Evolutionary conservation across 768 basidiomycete species (phyloP).

Genomic region (Amanita pseudoporphyria): DNA sequence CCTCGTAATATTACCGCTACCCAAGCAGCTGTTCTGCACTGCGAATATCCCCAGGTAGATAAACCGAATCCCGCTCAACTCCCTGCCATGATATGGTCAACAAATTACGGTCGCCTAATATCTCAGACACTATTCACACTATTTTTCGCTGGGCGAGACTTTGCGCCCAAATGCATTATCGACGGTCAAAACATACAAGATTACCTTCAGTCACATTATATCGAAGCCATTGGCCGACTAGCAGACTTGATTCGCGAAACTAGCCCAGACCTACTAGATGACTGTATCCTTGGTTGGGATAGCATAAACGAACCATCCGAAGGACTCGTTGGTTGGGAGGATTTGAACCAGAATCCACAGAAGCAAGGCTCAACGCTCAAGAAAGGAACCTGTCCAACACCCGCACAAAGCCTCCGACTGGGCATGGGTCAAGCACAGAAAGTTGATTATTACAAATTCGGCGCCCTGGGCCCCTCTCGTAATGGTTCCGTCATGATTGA

Average conservation of each 20-base stretch:
- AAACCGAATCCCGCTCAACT: conserved; percentile 59
- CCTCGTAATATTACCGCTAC: conserved; percentile 80
- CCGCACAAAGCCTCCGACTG: conserved; percentile 72
- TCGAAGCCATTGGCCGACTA: conserved; percentile 64
- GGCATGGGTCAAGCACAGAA: conserved; percentile 83
- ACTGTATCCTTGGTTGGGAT: conserved; percentile 95
- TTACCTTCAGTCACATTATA: conserved; percentile 70
- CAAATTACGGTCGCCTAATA: conserved; percentile 86
- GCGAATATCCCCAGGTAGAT: conserved; percentile 68
- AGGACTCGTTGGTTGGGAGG: conserved; percentile 59
- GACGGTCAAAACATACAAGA: conserved; percentile 91
- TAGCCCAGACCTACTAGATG: conserved; percentile 61
- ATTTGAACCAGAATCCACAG: conserved; percentile 56
- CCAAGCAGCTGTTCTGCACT: conserved; percentile 78
- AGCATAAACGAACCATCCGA: conserved; percentile 92
- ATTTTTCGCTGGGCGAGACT: conserved; percentile 86
- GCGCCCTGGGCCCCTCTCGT: conserved; percentile 64
- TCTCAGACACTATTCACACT: conserved; percentile 89
- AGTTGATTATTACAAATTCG: conserved; percentile 78
- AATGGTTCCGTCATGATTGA: conserved; percentile 75
- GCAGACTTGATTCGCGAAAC: conserved; percentile 71
- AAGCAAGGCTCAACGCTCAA: conserved; percentile 66
- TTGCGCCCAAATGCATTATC: conserved; percentile 85
- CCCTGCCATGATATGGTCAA: conserved; percentile 96
- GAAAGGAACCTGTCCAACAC: conserved; percentile 83